These are phyloP conservation scores for Tuber melanosporum DNA, from an alignment of 495 filamentous ascomycete species.

Conservation along the genomic window DNA sequence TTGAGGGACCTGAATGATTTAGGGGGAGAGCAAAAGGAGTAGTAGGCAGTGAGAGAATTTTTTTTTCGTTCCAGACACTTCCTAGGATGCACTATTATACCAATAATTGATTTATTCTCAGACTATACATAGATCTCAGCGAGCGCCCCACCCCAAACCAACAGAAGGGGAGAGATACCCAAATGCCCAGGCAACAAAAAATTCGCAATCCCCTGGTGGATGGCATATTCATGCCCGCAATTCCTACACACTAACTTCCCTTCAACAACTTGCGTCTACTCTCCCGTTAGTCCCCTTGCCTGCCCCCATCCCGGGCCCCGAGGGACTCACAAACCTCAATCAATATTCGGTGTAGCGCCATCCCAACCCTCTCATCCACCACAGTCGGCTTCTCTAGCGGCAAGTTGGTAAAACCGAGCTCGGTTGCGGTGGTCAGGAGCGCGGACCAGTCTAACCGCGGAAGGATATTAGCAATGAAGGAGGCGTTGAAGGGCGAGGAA, in stretches of 20 bases:
- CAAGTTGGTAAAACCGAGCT: conserved; percentile 80
- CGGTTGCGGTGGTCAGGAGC: conserved; percentile 62
- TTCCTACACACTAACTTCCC: conserved; percentile 84
- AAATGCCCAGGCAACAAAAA: conserved; percentile 91
- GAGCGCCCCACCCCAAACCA: background rate
- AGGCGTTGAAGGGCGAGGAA: conserved; percentile 69
- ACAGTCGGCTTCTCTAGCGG: conserved; percentile 55
- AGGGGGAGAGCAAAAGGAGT: background rate
- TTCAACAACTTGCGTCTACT: conserved; percentile 66
- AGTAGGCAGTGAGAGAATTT: conserved; percentile 11
- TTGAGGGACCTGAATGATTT: background rate
- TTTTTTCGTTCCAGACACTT: conserved; percentile 7
- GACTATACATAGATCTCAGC: background rate
- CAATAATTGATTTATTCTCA: background rate
- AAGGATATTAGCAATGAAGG: conserved; percentile 73
- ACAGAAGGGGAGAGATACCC: conserved; percentile 47
- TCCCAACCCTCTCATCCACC: conserved; percentile 58
- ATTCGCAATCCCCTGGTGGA: conserved; percentile 93
- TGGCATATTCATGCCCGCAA: conserved; percentile 85
- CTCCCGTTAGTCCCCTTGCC: background rate
- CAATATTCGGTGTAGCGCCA: conserved; percentile 72
- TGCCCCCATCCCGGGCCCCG: background rate
- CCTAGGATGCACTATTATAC: background rate
- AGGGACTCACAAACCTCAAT: conserved; percentile 53
- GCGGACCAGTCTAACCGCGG: conserved; percentile 84